Evolutionary conservation across 1,284 basidiomycete genomes (phyloP).

Genomic region (Sporisorium iseilematis-ciliati): DNA sequence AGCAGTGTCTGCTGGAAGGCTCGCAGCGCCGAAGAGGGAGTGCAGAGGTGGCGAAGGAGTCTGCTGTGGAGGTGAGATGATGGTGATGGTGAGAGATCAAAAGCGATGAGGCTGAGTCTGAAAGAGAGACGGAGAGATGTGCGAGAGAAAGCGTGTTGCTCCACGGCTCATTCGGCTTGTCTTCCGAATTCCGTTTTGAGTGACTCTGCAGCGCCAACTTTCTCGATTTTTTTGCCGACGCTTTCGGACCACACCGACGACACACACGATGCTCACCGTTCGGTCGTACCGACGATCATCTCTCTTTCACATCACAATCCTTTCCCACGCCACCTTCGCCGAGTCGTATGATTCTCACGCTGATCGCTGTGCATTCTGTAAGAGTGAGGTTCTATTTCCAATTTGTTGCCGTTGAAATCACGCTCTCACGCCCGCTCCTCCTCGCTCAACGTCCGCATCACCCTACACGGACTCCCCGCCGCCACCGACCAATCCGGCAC

Average conservation of each 20-base stretch:
- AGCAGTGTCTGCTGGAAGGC: background rate
- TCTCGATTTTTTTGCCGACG: background rate
- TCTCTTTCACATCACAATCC: background rate
- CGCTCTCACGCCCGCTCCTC: conserved; percentile 43
- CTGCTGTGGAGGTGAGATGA: background rate
- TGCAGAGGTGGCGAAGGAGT: background rate
- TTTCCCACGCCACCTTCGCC: background rate
- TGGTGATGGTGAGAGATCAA: background rate
- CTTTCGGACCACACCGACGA: background rate
- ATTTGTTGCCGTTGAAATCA: background rate
- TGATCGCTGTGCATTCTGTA: background rate
- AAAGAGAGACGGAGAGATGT: too few relatives aligned
- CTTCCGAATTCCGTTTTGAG: conserved; percentile 5
- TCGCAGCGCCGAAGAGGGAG: background rate
- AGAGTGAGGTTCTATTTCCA: background rate
- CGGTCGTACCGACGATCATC: background rate
- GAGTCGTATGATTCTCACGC: too few relatives aligned
- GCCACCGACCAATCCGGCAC: conserved; percentile 71
- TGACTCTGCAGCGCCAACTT: conserved; percentile 1
- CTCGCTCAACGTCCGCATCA: conserved; percentile 69
- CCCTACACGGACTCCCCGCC: conserved; percentile 72
- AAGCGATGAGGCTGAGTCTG: background rate
- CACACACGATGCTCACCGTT: background rate
- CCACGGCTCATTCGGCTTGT: background rate
- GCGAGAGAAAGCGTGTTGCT: conserved; percentile 1